Conservation (phyloP, 2,329 filamentous ascomycete genomes). For the Epichloe elymi region DNA sequence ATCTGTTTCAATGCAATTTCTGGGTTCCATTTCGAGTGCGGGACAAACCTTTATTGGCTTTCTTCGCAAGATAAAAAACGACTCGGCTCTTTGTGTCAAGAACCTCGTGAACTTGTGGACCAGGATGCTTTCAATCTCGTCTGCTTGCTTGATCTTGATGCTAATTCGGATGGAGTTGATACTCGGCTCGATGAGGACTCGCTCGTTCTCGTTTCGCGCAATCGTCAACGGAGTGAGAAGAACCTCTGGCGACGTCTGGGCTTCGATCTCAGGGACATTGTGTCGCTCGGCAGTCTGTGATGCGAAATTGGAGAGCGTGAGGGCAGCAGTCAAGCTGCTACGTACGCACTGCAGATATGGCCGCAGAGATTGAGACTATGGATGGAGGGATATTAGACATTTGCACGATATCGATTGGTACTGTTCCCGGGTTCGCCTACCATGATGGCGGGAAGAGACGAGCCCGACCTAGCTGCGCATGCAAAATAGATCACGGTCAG, state of each 20-base stretch:
- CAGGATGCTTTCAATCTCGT: constrained; percentile 95
- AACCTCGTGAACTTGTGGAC: constrained; percentile 98
- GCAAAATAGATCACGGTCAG: constrained; percentile 4
- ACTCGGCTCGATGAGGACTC: constrained; percentile 88
- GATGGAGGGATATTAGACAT: background rate
- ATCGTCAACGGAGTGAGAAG: constrained; percentile 83
- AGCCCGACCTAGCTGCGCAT: background rate
- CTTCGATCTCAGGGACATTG: constrained; percentile 97
- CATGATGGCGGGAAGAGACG: background rate
- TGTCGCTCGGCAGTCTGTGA: constrained; percentile 93
- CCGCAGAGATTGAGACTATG: constrained; percentile 84
- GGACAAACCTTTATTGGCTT: constrained; percentile 77
- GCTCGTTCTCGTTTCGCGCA: constrained; percentile 92
- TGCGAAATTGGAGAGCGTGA: constrained; percentile 85
- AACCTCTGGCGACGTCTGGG: constrained; percentile 82
- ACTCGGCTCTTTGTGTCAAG: constrained; percentile 88
- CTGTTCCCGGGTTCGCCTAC: background rate
- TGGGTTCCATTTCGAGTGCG: background rate
- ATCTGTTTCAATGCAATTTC: background rate
- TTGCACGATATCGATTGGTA: too few species aligned
- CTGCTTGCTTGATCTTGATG: constrained; percentile 98
- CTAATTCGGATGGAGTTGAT: constrained; percentile 95
- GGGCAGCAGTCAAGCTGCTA: constrained; percentile 82
- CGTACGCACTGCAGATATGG: constrained; percentile 95
- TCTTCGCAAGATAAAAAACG: constrained; percentile 89